Base-by-base conservation (phyloP, 225 moss, liverwort and hornwort genomes). In the Asterella californica region DNA sequence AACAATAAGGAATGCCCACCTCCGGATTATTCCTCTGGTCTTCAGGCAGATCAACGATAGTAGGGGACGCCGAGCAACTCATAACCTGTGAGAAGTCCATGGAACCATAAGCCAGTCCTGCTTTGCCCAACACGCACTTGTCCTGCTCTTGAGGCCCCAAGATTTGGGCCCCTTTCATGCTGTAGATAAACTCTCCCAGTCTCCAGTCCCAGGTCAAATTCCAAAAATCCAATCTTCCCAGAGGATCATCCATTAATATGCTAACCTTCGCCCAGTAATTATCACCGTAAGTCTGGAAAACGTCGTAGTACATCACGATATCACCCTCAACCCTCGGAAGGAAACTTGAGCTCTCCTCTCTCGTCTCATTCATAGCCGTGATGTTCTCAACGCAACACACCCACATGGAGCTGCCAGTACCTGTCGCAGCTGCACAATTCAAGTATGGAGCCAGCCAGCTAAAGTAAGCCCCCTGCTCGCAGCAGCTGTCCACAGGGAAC, bases 141-240 rank as follows among this genome's bases (percentile, higher is more conserved):
- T 84, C 74, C 78, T 87, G 85, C 37, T 87, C 87, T 61, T 77
- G 79, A 6, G 82, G 47, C n/a, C 85, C 87, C 48, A 68, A 22
- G 46, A 84, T 83, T 64, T 87, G 85, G 0, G 83, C 87, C 37
- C 89, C 89, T 33, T 61, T 15, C 83, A 89, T 87, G 2, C 32
- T 22, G 2, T 71, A 19, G 48, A 89, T 89, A 38, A 89, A 82
- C 36, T 89, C 89, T 21, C 89, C 89, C 60, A 79, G 77, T 1
- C 71, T 76, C 89, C 89, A 89, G 4, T 78, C 78, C 87, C 87
- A 89, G 10, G 77, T 82, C 37, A 89, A 27, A 68, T 85, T 89
- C 89, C 89, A 89, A 33, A 81, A 37, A 72, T 89, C 85, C n/a
- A 89, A 37, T 42, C 89, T 76, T 29, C 85, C 89, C 2, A 89